Conservation (phyloP, 768 basidiomycete genomes). For the Paxillus ammoniavirescens region DNA sequence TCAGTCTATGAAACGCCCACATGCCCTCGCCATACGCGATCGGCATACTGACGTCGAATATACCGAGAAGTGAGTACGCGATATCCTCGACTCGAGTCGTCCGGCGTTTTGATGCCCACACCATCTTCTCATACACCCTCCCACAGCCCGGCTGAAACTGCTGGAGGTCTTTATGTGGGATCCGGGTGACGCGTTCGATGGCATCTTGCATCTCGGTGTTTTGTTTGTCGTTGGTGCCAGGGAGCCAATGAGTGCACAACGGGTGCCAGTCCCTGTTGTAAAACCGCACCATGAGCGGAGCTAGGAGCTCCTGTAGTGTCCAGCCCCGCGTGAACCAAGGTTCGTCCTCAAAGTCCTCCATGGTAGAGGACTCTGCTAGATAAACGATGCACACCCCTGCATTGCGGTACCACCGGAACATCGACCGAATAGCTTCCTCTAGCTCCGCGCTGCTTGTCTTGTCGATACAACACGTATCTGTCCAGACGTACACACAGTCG, state of each 20-base stretch:
- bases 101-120: constrained; percentile 16
- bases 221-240: constrained; percentile 10
- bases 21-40: constrained; percentile 18
- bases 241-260: not conserved
- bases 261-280: constrained; percentile 3
- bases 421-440: constrained; percentile 9
- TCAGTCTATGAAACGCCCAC: constrained; percentile 15
- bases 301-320: constrained; percentile 5
- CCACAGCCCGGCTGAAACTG: constrained; percentile 1
- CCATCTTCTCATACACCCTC: constrained; percentile 7
- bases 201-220: not conserved
- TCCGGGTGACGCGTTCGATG: constrained; percentile 7
- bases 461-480: constrained; percentile 17
- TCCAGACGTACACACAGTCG: constrained; percentile 9
- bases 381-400: constrained; percentile 8
- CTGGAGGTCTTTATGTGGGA: constrained; percentile 1
- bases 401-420: constrained; percentile 12
- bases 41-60: constrained; percentile 15
- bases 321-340: constrained; percentile 9
- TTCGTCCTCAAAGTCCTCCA: constrained; percentile 2
- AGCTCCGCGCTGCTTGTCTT: constrained; percentile 18
- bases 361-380: not conserved
- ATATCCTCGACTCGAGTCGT: constrained; percentile 17
- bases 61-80: constrained; percentile 16
- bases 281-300: constrained; percentile 1